Conservation (phyloP, 371 early-diverging fungal genomes). For the Rhizopus microsporus region DNA sequence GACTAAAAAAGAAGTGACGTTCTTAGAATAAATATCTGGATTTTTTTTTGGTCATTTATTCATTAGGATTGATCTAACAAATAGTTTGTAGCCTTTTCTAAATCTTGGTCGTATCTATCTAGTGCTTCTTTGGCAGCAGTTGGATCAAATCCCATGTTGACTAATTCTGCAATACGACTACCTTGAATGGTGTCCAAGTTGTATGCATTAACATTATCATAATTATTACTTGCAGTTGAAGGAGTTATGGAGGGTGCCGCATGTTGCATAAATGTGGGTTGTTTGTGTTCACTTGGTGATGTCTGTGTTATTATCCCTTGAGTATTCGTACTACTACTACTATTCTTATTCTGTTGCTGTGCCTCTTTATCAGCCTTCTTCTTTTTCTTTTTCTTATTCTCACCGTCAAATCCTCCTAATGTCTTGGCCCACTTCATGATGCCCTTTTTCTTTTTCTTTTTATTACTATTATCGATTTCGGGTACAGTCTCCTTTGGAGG, state of each 20-base stretch:
- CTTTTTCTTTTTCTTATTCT: slow-evolving; percentile 20
- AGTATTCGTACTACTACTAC: background rate
- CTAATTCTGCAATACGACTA: slow-evolving; percentile 48
- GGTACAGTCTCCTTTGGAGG: slow-evolving; percentile 12
- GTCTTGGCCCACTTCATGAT: slow-evolving; percentile 35
- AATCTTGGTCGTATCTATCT: slow-evolving; percentile 67
- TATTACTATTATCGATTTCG: slow-evolving; percentile 9
- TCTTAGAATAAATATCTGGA: background rate
- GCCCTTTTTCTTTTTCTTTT: slow-evolving; percentile 30
- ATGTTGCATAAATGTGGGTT: background rate
- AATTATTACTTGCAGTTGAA: slow-evolving; percentile 2
- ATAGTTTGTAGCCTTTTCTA: slow-evolving; percentile 72
- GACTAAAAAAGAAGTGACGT: no score
- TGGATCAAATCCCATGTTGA: slow-evolving; percentile 68
- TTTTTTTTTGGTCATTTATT: slow-evolving; percentile 12
- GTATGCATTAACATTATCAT: slow-evolving; percentile 11
- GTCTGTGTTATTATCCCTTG: background rate
- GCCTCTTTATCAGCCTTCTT: slow-evolving; percentile 11
- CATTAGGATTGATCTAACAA: slow-evolving; percentile 56
- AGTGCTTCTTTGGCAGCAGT: slow-evolving; percentile 65
- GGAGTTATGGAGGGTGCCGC: slow-evolving; percentile 4
- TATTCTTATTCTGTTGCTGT: background rate
- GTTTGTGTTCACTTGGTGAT: background rate
- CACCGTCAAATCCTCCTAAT: slow-evolving; percentile 38
- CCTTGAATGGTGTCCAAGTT: slow-evolving; percentile 26